phyloP scores from a whole-genome alignment of 2,329 filamentous ascomycete genomes.

The Colletotrichum sp. region DNA sequence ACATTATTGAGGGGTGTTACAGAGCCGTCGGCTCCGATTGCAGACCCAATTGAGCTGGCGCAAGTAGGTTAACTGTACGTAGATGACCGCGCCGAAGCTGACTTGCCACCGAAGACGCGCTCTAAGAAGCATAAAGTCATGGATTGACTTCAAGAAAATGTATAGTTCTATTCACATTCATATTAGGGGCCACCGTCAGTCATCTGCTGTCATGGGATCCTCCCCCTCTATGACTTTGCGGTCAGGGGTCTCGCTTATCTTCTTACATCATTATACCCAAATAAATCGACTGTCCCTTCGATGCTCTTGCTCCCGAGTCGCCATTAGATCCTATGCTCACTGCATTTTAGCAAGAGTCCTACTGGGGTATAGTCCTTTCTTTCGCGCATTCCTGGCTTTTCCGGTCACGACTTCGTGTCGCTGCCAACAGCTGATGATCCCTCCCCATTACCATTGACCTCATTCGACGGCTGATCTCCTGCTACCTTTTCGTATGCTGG shows the following conservation, averaged over 20 bases:
- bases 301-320: too few species aligned
- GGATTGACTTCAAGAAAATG: fast-evolving
- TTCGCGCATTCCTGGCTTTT: too few species aligned
- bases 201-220: too few species aligned
- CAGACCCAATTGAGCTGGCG: not conserved
- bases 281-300: too few species aligned
- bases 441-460: not conserved
- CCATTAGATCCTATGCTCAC: too few species aligned
- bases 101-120: not conserved
- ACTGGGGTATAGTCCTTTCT: too few species aligned
- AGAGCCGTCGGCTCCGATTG: not conserved
- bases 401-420: not conserved
- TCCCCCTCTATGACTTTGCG: too few species aligned
- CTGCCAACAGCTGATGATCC: not conserved
- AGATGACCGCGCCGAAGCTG: not conserved
- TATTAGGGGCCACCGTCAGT: not conserved
- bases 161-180: not conserved
- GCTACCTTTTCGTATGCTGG: slow-evolving; percentile 3
- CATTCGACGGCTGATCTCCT: not conserved
- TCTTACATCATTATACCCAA: too few species aligned
- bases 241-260: too few species aligned
- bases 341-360: too few species aligned
- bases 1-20: not conserved
- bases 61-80: not conserved
- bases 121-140: fast-evolving